Percentiles rank a stretch among this genome's conserved stretches.
Evolutionary conservation across 331 rosid genomes (phyloP).

Genomic region (Phaseolus coccineus): DNA sequence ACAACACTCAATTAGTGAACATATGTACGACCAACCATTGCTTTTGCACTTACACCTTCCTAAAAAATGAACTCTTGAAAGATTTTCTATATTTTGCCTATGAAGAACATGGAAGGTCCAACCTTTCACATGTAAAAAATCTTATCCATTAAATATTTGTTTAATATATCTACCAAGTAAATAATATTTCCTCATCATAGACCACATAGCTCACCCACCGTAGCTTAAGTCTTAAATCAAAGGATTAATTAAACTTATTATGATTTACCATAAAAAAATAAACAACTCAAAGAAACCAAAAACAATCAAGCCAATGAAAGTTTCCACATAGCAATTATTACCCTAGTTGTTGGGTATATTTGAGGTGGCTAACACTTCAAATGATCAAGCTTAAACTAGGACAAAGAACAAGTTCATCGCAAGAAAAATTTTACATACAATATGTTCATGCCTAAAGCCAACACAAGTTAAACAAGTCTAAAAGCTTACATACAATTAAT

Average conservation of each 20-base stretch:
- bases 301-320: background rate
- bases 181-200: no score
- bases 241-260: background rate
- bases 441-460: background rate
- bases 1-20: no score
- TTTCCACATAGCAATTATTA: background rate
- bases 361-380: background rate
- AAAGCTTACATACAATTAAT: slow-evolving; percentile 33
- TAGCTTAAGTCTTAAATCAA: no score
- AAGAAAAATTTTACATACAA: slow-evolving; percentile 1
- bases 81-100: no score
- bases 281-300: background rate
- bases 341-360: background rate
- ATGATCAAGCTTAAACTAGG: background rate
- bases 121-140: no score
- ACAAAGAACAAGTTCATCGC: background rate
- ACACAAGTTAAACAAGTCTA: slow-evolving; percentile 4
- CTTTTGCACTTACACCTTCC: no score
- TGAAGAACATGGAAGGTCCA: no score
- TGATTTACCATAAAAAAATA: background rate
- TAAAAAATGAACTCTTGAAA: no score
- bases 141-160: no score
- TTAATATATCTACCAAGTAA: no score
- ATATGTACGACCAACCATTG: no score
- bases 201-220: no score